phyloP scores from a whole-genome alignment of 192 early-diverging fungal genomes.

The Entrophospora sp. region DNA sequence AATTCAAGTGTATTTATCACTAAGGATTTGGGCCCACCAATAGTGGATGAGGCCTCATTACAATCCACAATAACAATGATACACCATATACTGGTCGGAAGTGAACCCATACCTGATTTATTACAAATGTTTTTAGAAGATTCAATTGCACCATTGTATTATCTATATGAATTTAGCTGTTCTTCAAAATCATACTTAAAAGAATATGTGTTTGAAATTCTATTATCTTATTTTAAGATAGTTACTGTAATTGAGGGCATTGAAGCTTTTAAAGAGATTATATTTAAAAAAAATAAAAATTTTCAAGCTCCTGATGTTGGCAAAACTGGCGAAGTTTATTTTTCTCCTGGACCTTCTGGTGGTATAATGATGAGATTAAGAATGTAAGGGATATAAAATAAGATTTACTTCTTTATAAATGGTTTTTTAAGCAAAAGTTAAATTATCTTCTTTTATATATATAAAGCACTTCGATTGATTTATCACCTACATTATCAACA shows the following conservation, averaged over 20 bases:
- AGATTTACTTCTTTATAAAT: conserved; percentile 22
- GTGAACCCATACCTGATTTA: conserved; percentile 48
- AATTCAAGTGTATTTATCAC: neutral
- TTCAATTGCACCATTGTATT: conserved; percentile 44
- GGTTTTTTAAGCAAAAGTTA: neutral
- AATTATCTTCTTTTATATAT: conserved; percentile 5
- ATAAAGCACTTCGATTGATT: neutral
- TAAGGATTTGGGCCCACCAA: conserved; percentile 29
- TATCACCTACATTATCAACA: conserved; percentile 28
- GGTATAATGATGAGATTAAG: conserved; percentile 40
- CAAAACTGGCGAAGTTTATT: conserved; percentile 40
- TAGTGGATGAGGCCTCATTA: conserved; percentile 36
- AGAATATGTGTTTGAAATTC: conserved; percentile 37
- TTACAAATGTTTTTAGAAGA: conserved; percentile 47
- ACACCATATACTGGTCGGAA: conserved; percentile 47
- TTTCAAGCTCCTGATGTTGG: conserved; percentile 27
- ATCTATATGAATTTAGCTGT: conserved; percentile 43
- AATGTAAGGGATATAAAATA: conserved; percentile 33
- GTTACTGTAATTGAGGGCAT: conserved; percentile 27
- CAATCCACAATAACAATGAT: conserved; percentile 35
- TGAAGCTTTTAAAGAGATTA: conserved; percentile 30
- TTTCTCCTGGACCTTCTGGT: conserved; percentile 42
- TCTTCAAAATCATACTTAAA: conserved; percentile 31
- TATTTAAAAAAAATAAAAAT: conserved; percentile 34
- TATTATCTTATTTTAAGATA: conserved; percentile 43